Conservation (phyloP, 768 basidiomycete species). For the Tricholoma sp. region DNA sequence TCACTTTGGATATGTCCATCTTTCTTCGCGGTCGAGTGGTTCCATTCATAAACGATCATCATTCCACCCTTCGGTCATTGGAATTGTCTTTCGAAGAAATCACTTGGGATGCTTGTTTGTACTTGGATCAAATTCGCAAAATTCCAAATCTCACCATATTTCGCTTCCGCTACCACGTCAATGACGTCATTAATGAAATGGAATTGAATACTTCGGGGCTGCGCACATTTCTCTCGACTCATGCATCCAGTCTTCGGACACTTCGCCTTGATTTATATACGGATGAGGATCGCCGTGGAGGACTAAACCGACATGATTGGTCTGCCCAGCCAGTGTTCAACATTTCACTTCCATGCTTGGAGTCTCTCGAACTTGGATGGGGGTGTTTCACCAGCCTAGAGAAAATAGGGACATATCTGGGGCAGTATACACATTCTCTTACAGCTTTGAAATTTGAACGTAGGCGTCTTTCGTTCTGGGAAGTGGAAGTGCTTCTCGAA, state of each 20-base stretch:
- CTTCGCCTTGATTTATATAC: too few relatives aligned
- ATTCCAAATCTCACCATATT: neutral
- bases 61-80: neutral
- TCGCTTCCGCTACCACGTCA: neutral
- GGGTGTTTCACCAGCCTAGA: too few relatives aligned
- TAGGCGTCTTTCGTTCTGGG: neutral
- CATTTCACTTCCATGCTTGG: neutral
- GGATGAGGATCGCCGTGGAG: too few relatives aligned
- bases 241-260: too few relatives aligned
- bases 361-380: neutral
- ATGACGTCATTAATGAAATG: too few relatives aligned
- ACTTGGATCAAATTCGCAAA: neutral
- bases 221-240: too few relatives aligned
- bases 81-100: neutral
- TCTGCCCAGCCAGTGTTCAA: neutral
- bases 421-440: neutral
- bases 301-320: too few relatives aligned
- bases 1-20: neutral
- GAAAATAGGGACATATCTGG: too few relatives aligned
- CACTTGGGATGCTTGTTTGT: neutral
- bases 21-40: neutral
- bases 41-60: neutral
- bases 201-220: too few relatives aligned
- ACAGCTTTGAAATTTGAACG: neutral
- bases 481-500: neutral